These are phyloP conservation scores for Sesbania bispinosa DNA, from an alignment of 306 rosid genomes.

Conservation along the genomic window DNA sequence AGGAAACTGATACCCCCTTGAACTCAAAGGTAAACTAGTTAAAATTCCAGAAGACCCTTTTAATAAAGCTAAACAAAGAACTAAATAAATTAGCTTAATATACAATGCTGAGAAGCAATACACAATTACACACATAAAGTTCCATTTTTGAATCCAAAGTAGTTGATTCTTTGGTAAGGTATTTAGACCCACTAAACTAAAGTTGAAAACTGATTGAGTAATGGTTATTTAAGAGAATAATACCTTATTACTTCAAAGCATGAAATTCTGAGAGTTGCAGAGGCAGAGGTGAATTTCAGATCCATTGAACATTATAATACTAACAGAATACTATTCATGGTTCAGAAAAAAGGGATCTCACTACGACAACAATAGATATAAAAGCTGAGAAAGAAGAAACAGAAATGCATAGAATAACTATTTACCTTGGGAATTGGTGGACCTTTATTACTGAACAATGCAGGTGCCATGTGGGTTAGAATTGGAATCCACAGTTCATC, in stretches of 20 bases:
- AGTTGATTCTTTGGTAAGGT: not conserved
- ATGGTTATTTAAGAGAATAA: slow-evolving; percentile 31
- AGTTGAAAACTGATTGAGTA: slow-evolving; percentile 29
- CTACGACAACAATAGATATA: slow-evolving; percentile 19
- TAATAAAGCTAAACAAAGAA: not conserved
- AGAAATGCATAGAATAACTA: slow-evolving; percentile 18
- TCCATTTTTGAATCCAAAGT: not conserved
- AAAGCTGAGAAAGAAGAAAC: not conserved
- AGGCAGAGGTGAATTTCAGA: slow-evolving; percentile 46
- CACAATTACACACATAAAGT: not conserved
- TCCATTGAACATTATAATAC: slow-evolving; percentile 43
- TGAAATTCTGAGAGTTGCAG: slow-evolving; percentile 62
- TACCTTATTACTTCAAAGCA: slow-evolving; percentile 39
- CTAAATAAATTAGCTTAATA: not conserved
- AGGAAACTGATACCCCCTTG: slow-evolving; percentile 39
- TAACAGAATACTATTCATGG: slow-evolving; percentile 27
- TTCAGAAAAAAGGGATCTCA: slow-evolving; percentile 31
- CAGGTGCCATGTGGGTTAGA: slow-evolving; percentile 50
- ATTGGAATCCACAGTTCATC: slow-evolving; percentile 35
- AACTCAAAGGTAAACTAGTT: not conserved
- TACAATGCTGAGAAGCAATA: not conserved
- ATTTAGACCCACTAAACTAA: slow-evolving; percentile 1
- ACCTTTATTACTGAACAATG: slow-evolving; percentile 28
- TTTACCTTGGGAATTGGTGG: slow-evolving; percentile 46
- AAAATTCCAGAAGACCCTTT: not conserved